Evolutionary conservation across 257 asterid species (phyloP), one percentile per base, ranked within the genome.

Genomic region (Plantago ovata): DNA sequence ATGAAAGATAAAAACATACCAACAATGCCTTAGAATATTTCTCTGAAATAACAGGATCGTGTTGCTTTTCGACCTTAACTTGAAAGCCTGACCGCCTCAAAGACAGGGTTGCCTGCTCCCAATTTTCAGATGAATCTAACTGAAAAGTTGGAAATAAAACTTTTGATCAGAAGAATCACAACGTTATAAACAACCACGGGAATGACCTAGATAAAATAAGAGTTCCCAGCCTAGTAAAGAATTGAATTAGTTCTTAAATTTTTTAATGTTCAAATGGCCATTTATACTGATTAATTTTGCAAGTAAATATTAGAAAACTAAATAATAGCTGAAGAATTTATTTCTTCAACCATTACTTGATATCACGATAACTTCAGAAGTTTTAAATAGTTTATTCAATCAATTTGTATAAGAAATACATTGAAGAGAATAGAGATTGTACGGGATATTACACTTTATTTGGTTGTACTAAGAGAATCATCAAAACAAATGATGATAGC

Each of bases 111-210:
- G 91, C 75, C 7, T 72, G 83, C 80, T 86, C 97, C 97, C 97
- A 93, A 53, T 79, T 79, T 80, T 92, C 97, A 62, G 94, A 75
- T 55, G 95, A 62, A 66, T 79, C 92, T 22, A 83, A 67, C 95
- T 89, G 94, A 55, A 62, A 65, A 46, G 33, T 60, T 66, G 12
- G 54, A 53, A 41, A 28, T 28, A 14, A 63, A 52, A 48, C 20
- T 38, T 28, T 11, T 24, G 28, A 63, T 61, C 47, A 66, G 60
- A 53, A 44, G 22, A 54, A 39, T 6, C 7, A 18, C 5, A 14
- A 9, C 40, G 24, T 44, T 19, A 57, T 56, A 21, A 60, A 58
- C n/a, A n/a, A n/a, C n/a, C n/a, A n/a, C n/a, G 14, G 36, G 43
- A 56, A 58, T 46, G 43, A 51, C 16, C 33, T 21, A 48, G 13